Base-by-base conservation (phyloP, 495 filamentous ascomycete genomes). In the Penicillium roqueforti region DNA sequence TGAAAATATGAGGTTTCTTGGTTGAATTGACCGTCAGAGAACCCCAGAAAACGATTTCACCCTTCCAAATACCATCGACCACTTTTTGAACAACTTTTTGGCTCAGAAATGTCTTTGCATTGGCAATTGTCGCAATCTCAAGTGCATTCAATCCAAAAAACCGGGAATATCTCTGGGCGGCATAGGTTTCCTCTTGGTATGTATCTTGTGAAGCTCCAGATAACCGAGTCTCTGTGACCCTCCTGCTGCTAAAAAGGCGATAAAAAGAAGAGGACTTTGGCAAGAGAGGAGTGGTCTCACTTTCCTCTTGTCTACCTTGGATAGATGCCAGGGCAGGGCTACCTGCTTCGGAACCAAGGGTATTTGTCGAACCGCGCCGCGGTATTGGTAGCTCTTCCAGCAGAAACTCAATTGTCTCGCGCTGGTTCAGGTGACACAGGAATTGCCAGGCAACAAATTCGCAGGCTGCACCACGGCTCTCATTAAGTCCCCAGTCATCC, bases 381-480 rank as follows among this genome's bases (percentile, higher is more conserved):
- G 62, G 56, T 25, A 47, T 39, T 42, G 84, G 84, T 28, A 95
- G 80, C 61, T 96, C 89, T 57, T 87, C 83, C n/a, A 95, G 78
- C 42, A 93, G 83, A 58, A 84, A 90, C 37, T 93, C 87, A 34
- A 96, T 86, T 9, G 84, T 83, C 60, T 96, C 92, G 26, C 83
- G 75, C 55, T 92, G 87, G 4, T 88, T 86, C 20, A 96, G 70
- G 63, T 85, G 85, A 31, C 84, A 85, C 39, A 96, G 75, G 57
- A 93, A 91, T 41, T 92, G 82, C 87, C 91, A 96, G 25, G 92
- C 92, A 16, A 95, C 87, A 57, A 92, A 88, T 70, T 97, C 92
- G 67, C 91, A 96, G 22, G 89, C 91, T 67, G 84, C 80, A 4
- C 89, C 89, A 57, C 92, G 79, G 46, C 87, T 86, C 51, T 89